Evolutionary conservation across 441 rosid species (phyloP), one percentile per base, ranked within the genome.

Genomic region (Arabidopsis hybrid): DNA sequence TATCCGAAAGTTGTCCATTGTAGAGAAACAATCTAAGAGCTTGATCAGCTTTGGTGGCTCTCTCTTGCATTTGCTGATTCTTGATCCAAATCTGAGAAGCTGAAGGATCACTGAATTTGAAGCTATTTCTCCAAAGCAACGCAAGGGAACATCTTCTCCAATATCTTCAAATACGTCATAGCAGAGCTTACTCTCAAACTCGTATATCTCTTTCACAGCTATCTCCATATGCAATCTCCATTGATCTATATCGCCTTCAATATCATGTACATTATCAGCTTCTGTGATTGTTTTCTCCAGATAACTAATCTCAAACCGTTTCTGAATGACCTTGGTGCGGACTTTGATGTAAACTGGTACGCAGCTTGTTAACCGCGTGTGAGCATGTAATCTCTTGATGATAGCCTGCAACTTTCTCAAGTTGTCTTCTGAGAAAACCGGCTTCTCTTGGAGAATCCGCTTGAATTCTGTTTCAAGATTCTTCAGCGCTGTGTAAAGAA

Each of bases 221-320:
- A 80, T 67, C 76, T 85, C 83, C 62, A 94, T 76, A 76, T 89
- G 82, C 65, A 72, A 18, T 53, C 83, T 82, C 97, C 97, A 94
- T 61, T 78, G 71, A 39, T 80, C 73, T 69, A 93, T 69, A 38
- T 56, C 64, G 1, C 51, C 71, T 36, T 85, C 88, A 29, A 79
- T 59, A 6, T 79, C 85, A 35, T 86, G 82, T 6, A 72, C 86
- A 45, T 76, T 83, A 21, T 86, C 91, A 13, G 65, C 60, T 71
- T 85, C 87, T 57, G 82, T 52, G 56, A 73, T 67, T 21, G 80
- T 35, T 69, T 46, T 83, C 72, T 84, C 56, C 1, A 91, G 80
- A 74, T 90, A 91, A 32, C 38, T 81, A 81, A 85, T 69, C 72
- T 80, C 59, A 40, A 89, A 75, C 52, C 81, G 72, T 18, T 58